These are phyloP conservation scores for Candida mesenterica DNA, from an alignment of 1,139 yeast genomes.

Conservation along the genomic window DNA sequence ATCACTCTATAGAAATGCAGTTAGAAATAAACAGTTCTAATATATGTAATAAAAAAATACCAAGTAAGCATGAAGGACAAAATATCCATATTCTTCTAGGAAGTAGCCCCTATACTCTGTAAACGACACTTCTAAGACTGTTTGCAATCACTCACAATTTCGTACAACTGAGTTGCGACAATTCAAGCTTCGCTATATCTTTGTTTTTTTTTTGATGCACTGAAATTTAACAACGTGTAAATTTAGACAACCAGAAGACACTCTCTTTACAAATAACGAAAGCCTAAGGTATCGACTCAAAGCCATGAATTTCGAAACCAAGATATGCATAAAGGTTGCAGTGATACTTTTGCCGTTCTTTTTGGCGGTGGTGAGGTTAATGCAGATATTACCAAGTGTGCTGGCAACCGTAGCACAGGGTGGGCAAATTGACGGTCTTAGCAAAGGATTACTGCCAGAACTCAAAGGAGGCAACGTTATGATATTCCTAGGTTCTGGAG, in stretches of 20 bases:
- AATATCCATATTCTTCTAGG: no score
- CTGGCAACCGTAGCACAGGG: conserved; percentile 2
- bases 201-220: no score
- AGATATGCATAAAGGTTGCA: conserved; percentile 21
- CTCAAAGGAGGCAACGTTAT: conserved; percentile 34
- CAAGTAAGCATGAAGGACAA: no score
- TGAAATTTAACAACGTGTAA: neutral
- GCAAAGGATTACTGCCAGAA: conserved; percentile 10
- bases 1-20: no score
- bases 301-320: conserved; percentile 28
- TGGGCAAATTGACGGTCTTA: neutral
- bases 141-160: no score
- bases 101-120: no score
- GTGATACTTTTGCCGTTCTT: conserved; percentile 26
- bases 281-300: no score
- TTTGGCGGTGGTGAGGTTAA: conserved; percentile 23
- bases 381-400: conserved; percentile 31
- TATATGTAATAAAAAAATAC: no score
- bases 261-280: neutral
- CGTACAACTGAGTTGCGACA: no score
- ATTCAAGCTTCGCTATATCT: no score
- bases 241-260: neutral
- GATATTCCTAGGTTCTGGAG: conserved; percentile 77
- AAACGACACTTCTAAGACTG: no score
- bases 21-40: no score